Conservation (phyloP, 257 asterid genomes). For the Przewalskia tangutica region DNA sequence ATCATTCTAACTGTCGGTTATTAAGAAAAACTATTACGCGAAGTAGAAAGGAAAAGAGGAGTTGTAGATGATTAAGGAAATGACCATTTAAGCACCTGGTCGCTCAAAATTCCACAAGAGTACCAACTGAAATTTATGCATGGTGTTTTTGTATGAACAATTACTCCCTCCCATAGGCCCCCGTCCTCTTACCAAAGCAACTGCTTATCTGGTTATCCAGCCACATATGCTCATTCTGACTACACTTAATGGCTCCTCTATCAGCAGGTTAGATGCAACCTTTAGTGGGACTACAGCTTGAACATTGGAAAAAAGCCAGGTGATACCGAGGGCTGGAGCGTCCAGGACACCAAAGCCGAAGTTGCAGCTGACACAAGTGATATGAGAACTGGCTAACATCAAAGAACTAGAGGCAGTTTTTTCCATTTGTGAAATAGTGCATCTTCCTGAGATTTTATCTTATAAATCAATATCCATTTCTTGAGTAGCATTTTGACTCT, state of each 20-base stretch:
- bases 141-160: neutral
- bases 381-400: conserved; percentile 21
- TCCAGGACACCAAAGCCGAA: conserved; percentile 47
- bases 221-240: conserved; percentile 13
- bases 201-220: neutral
- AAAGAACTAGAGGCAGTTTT: conserved; percentile 20
- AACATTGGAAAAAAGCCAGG: conserved; percentile 4
- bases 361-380: conserved; percentile 33
- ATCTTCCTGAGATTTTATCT: conserved; percentile 28
- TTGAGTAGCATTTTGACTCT: conserved; percentile 24
- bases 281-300: conserved; percentile 23
- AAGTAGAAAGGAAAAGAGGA: neutral
- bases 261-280: conserved; percentile 18
- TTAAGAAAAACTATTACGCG: neutral
- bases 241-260: conserved; percentile 22
- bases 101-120: neutral
- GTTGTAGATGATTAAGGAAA: neutral
- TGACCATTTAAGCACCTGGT: neutral
- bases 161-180: neutral
- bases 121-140: neutral
- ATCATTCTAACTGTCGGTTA: neutral
- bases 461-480: conserved; percentile 58
- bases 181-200: neutral
- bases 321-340: conserved; percentile 30
- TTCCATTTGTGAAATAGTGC: conserved; percentile 20